A percentile compares a stretch with the other conserved stretches of the same genome.
Conservation (phyloP, 139 green algal genomes). For the Dunaliella sp. region DNA sequence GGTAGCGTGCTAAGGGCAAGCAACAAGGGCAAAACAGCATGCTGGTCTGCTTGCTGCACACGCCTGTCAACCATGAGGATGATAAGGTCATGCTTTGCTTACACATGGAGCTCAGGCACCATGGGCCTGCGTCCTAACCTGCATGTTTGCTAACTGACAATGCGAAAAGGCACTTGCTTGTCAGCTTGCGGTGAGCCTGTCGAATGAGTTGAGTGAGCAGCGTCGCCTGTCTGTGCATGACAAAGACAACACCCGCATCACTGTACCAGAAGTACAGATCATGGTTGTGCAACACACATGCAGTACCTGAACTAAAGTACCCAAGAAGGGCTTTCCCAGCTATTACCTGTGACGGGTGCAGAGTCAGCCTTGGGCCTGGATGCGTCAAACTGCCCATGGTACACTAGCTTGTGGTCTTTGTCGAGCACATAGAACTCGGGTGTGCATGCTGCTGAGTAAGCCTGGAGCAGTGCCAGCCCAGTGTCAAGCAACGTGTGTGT, state of each 20-base stretch:
- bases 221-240: not conserved
- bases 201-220: too few relatives aligned
- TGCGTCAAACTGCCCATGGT: constrained; percentile 17
- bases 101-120: too few relatives aligned
- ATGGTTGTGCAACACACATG: not conserved
- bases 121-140: too few relatives aligned
- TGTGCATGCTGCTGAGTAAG: constrained; percentile 59
- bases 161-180: not conserved
- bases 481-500: too few relatives aligned
- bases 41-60: too few relatives aligned
- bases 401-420: constrained; percentile 6
- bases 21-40: too few relatives aligned
- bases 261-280: not conserved
- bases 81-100: too few relatives aligned
- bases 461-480: too few relatives aligned
- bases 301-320: not conserved
- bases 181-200: not conserved
- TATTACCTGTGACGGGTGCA: not conserved
- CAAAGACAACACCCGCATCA: not conserved
- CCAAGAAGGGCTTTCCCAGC: not conserved
- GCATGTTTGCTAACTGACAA: too few relatives aligned
- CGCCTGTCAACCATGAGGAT: too few relatives aligned
- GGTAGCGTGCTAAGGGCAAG: too few relatives aligned
- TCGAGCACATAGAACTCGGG: constrained; percentile 24
- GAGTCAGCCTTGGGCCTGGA: not conserved